These are phyloP conservation scores for Murraya koenigii DNA, from an alignment of 345 rosid genomes.

Conservation along the genomic window DNA sequence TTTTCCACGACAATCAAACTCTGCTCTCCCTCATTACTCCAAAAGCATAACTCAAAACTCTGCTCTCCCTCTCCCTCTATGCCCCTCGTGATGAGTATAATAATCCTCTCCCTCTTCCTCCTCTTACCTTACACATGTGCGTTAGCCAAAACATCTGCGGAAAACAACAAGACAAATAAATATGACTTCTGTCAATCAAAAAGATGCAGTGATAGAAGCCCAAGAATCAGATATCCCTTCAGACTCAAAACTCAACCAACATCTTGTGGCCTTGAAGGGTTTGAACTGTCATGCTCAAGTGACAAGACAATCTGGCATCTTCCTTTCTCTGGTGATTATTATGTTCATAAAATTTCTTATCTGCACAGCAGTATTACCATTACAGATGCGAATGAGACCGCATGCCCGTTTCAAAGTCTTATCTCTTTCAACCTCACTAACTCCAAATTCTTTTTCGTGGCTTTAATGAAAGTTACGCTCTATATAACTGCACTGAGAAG, in stretches of 20 bases:
- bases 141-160: neutral
- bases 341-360: constrained; percentile 3
- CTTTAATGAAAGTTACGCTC: too few species aligned
- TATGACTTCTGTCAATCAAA: neutral
- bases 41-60: too few species aligned
- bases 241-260: constrained; percentile 5
- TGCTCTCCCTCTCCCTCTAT: too few species aligned
- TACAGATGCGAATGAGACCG: neutral
- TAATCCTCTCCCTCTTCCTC: too few species aligned
- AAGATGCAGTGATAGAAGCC: neutral
- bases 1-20: too few species aligned
- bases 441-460: neutral
- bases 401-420: neutral
- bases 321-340: neutral
- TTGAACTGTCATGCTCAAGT: constrained; percentile 7
- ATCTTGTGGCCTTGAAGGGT: constrained; percentile 4
- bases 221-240: constrained; percentile 12
- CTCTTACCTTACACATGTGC: too few species aligned
- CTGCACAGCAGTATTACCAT: neutral
- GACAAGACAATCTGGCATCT: neutral
- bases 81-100: too few species aligned
- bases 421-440: neutral
- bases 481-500: constrained; percentile 6
- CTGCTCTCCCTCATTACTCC: too few species aligned
- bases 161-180: neutral